These are phyloP conservation scores for Pseudopithomyces maydicus DNA, from an alignment of 2,329 filamentous ascomycete species.

Conservation along the genomic window DNA sequence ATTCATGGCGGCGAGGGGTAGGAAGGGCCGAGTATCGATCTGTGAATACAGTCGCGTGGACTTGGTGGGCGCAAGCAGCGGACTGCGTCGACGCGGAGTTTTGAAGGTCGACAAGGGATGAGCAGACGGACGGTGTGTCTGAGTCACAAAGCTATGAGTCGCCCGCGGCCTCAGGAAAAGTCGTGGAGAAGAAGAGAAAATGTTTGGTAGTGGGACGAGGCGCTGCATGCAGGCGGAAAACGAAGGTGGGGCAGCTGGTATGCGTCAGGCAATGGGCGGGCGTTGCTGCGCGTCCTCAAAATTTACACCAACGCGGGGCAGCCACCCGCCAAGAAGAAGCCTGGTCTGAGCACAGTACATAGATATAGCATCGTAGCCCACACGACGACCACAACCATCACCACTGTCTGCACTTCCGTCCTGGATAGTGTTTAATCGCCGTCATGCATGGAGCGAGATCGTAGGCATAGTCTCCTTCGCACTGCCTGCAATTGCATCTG, in stretches of 20 bases:
- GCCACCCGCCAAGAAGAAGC: constrained; percentile 7
- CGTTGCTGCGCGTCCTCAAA: constrained; percentile 1
- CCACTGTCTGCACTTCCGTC: too few relatives aligned
- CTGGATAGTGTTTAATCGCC: too few relatives aligned
- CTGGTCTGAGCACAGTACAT: constrained; percentile 1
- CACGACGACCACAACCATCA: too few relatives aligned
- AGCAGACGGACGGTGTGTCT: constrained; percentile 10
- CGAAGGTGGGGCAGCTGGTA: constrained; percentile 6
- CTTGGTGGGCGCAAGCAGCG: background rate
- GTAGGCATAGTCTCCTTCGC: too few relatives aligned
- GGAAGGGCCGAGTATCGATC: constrained; percentile 22
- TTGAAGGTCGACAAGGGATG: background rate
- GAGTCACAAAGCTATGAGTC: constrained; percentile 42
- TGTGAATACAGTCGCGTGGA: constrained; percentile 18
- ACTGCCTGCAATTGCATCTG: too few relatives aligned
- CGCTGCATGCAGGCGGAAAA: constrained; percentile 12
- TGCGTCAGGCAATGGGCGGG: constrained; percentile 9
- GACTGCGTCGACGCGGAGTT: constrained; percentile 9
- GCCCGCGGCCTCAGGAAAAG: constrained; percentile 38
- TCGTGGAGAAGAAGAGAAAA: constrained; percentile 35
- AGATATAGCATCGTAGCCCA: too few relatives aligned
- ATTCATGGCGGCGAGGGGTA: constrained; percentile 31
- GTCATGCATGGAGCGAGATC: too few relatives aligned
- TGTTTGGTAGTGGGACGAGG: constrained; percentile 1
- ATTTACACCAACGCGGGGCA: constrained; percentile 10